These are phyloP conservation scores for Phytophthora tentaculata DNA, from an alignment of 352 stramenopile genomes.

Conservation along the genomic window DNA sequence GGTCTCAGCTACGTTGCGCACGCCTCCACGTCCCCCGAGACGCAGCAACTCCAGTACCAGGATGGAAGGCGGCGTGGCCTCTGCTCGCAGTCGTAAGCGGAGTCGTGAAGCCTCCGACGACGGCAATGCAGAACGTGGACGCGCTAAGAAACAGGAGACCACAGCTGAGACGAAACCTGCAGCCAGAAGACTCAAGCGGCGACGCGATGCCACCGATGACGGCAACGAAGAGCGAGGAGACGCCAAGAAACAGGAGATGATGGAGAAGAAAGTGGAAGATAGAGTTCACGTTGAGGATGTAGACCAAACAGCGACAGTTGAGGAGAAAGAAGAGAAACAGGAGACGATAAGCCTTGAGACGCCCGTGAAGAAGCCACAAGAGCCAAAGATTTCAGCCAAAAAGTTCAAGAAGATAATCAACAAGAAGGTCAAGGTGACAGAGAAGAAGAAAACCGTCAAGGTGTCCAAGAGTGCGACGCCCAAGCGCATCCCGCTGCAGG, in stretches of 20 bases:
- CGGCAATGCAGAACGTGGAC: conserved; percentile 6
- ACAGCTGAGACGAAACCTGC: conserved; percentile 7
- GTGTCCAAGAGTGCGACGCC: conserved; percentile 33
- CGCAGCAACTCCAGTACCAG: conserved; percentile 15
- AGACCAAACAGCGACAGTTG: not conserved
- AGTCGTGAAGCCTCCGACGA: conserved; percentile 21
- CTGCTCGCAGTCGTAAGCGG: conserved; percentile 17
- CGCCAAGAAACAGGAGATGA: conserved; percentile 11
- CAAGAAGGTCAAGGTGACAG: conserved; percentile 20
- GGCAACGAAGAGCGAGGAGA: conserved; percentile 13
- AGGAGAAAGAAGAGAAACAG: not conserved
- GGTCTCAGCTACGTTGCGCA: conserved; percentile 3
- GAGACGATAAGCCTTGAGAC: conserved; percentile 23
- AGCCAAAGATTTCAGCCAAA: conserved; percentile 34
- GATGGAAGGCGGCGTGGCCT: conserved; percentile 16
- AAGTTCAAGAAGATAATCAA: conserved; percentile 35
- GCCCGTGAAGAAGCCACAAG: conserved; percentile 37
- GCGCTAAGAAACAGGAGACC: conserved; percentile 27
- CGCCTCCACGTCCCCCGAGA: conserved; percentile 31
- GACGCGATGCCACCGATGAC: conserved; percentile 14
- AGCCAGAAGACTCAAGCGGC: conserved; percentile 4
- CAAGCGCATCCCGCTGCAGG: conserved; percentile 58
- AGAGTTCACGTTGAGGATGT: not conserved
- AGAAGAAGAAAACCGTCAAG: conserved; percentile 22
- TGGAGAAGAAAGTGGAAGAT: conserved; percentile 1